Conservation (phyloP, 164 flowering plant species). For the Nelumbo lutea region DNA sequence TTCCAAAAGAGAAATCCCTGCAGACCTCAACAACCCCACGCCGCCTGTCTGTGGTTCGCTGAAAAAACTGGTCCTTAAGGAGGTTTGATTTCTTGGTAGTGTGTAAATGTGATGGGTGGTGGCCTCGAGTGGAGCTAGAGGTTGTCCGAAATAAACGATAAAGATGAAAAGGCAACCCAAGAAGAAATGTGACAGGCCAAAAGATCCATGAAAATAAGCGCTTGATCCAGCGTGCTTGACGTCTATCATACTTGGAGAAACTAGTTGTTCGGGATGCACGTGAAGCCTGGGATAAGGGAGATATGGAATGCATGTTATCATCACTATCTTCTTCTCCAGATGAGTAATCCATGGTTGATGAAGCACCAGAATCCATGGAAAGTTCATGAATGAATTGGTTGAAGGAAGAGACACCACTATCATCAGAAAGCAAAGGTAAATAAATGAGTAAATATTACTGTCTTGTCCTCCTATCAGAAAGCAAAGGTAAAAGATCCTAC, state of each 20-base stretch:
- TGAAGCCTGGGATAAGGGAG: constrained; percentile 70
- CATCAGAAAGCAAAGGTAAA: constrained; percentile 17
- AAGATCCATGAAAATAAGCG: constrained; percentile 61
- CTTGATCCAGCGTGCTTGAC: constrained; percentile 43
- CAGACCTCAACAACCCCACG: constrained; percentile 95
- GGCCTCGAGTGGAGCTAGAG: constrained; percentile 21
- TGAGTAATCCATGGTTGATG: constrained; percentile 54
- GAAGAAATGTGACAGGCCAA: constrained; percentile 51
- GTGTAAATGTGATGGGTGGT: constrained; percentile 18
- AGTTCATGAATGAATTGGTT: constrained; percentile 87
- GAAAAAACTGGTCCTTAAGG: constrained; percentile 62
- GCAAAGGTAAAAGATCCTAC: too few relatives aligned
- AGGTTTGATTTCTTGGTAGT: constrained; percentile 35
- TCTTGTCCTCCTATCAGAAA: too few relatives aligned
- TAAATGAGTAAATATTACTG: constrained; percentile 7
- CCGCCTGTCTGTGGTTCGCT: constrained; percentile 79
- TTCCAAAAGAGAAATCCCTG: not conserved
- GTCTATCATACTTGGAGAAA: constrained; percentile 35
- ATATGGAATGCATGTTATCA: constrained; percentile 33
- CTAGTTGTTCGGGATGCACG: constrained; percentile 49
- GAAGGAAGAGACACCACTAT: constrained; percentile 96
- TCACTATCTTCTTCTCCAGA: constrained; percentile 79
- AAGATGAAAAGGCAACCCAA: constrained; percentile 52
- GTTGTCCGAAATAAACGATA: constrained; percentile 24
- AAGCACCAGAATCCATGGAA: constrained; percentile 75